phyloP scores from a whole-genome alignment of 345 rosid species.

The Eucalyptus sp. region DNA sequence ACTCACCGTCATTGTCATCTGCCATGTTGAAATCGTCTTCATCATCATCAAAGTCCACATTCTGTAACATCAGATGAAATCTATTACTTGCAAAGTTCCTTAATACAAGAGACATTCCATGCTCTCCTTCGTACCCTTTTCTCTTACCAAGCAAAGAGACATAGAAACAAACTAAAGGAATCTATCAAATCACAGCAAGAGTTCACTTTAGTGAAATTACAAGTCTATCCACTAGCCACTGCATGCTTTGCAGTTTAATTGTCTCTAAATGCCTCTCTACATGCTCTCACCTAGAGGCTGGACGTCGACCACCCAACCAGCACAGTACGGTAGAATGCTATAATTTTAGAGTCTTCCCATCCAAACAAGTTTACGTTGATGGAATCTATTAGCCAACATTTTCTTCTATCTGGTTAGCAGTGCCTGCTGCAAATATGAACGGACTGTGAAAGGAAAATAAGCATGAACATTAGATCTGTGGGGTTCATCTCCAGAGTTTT shows the following conservation, averaged over 20 bases:
- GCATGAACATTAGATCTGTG: background rate
- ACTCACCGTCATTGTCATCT: constrained; percentile 25
- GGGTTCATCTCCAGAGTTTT: background rate
- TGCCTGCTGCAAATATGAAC: background rate
- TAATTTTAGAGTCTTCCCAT: background rate
- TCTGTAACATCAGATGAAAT: constrained; percentile 7
- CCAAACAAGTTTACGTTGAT: background rate
- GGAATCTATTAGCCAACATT: background rate
- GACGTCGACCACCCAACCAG: background rate
- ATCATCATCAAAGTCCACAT: constrained; percentile 36
- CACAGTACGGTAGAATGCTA: background rate
- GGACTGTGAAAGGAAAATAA: background rate
- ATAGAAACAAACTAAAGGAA: background rate
- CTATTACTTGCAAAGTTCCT: background rate
- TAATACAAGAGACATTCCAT: background rate
- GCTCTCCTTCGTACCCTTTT: background rate
- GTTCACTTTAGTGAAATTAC: background rate
- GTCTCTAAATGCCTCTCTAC: background rate
- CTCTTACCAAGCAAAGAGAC: background rate
- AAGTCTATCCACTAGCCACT: background rate
- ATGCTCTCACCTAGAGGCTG: background rate
- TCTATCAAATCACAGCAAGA: background rate
- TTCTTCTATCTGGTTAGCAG: background rate
- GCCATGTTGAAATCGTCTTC: constrained; percentile 38
- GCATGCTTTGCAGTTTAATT: background rate